Base-by-base conservation (phyloP, 2,329 filamentous ascomycete species). In the Fusarium odoratissimum region DNA sequence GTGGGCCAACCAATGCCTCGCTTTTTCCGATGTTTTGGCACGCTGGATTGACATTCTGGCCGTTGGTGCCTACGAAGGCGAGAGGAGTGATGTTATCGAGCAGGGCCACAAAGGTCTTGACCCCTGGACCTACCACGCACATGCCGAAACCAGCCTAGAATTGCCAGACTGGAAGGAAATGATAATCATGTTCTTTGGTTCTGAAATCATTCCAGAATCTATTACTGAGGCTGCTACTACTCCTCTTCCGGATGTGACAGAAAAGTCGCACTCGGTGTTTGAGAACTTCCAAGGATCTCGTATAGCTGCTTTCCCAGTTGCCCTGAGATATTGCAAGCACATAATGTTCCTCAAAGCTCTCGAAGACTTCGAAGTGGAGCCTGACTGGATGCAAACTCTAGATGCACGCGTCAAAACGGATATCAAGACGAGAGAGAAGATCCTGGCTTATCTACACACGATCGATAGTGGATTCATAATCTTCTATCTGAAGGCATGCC, bases 41-140 rank as follows among this genome's bases (percentile, higher is more conserved):
- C 90, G 96, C 54, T 98, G 94, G 93, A 93, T 98, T 51, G 91
- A 98, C 79, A 89, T 98, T 21, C 86, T 98, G 55, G 95, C 95
- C 12, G 85, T 96, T 13, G 90, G 89, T 21, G 91, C 91, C 17
- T 87, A 87, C 6, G 81, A 84, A 6, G 88, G 90, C 56, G 92
- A 95, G 79, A 89, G 93, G 49, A 92, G 91, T 67, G 95, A 98
- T 78, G 91, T 98, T 6, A 83, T 93, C 2, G 96, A 99, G 79
- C 95, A 98, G 83, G 96, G 95, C 4, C 91, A 90, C 69, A 95
- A 94, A 80, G 96, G 96, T 1, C 86, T 98, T 8, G 94, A 97
- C 76, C 89, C 89, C 17, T 88, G 87, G 86, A 87, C 84, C 0
- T 84, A 86, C 66, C 83, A 82, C 58, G 83, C 83, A 28, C 84